phyloP scores from a whole-genome alignment of 2,329 filamentous ascomycete genomes.

The Purpureocillium takamizusanense region DNA sequence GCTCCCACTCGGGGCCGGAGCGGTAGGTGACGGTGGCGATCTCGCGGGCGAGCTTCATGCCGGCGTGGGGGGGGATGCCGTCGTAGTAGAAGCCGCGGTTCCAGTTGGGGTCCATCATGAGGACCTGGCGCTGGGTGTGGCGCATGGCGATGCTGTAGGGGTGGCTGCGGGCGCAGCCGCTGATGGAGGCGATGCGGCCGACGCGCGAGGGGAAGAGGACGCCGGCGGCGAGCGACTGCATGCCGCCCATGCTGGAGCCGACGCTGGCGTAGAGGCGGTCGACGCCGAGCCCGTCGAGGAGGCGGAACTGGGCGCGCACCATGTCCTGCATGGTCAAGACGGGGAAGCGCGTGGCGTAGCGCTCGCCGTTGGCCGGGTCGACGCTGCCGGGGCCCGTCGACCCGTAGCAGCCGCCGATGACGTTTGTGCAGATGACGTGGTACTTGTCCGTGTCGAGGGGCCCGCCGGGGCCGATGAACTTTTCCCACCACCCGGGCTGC shows the following conservation, averaged over 20 bases:
- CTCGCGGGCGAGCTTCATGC: conserved; percentile 96
- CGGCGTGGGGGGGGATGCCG: conserved; percentile 78
- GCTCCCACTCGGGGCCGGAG: conserved; percentile 95
- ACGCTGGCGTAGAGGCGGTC: conserved; percentile 81
- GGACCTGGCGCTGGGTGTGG: conserved; percentile 90
- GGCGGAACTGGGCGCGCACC: conserved; percentile 88
- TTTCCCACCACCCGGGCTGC: conserved; percentile 96
- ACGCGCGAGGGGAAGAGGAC: conserved; percentile 77
- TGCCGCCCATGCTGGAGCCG: conserved; percentile 95
- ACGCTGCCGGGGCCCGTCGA: conserved; percentile 84
- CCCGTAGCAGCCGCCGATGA: conserved; percentile 91
- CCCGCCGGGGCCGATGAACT: conserved; percentile 83
- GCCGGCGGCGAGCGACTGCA: conserved; percentile 88
- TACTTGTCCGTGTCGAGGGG: conserved; percentile 87
- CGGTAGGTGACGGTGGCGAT: conserved; percentile 97
- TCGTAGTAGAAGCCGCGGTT: conserved; percentile 91
- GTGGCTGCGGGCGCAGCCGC: conserved; percentile 87
- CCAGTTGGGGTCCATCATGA: conserved; percentile 99
- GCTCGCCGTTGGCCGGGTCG: conserved; percentile 79
- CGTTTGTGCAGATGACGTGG: conserved; percentile 92
- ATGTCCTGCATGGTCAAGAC: conserved; percentile 96
- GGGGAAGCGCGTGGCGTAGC: conserved; percentile 89
- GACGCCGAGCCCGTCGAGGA: conserved; percentile 73
- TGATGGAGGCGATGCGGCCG: conserved; percentile 76
- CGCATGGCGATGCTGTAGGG: conserved; percentile 98